Base-by-base conservation (phyloP, 768 basidiomycete genomes). In the Mycena crocata region DNA sequence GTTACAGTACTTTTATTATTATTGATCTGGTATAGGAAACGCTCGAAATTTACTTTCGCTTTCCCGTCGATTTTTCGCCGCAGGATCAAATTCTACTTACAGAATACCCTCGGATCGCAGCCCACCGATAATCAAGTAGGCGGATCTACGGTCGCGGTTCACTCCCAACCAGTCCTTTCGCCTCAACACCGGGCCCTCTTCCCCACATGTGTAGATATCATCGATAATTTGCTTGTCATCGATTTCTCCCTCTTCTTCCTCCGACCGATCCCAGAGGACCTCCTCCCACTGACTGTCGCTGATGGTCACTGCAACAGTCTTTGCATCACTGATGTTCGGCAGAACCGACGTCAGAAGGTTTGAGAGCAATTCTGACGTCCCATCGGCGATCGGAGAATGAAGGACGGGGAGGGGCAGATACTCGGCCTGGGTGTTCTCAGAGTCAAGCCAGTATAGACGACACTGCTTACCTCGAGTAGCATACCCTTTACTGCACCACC, bases 201-300 rank as follows among this genome's bases (percentile, higher is more conserved):
- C 86, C 1, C 89, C 90, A 61, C 80, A 85, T 5, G 85, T 86
- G 72, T 89, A 93, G 12, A 93, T 82, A 61, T 89, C 86, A 24
- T 89, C 86, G 28, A 75, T 71, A 61, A 70, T 74, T 35, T 74
- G 71, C 5, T 58, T 28, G 10, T 75, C 71, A 19, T 69, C 62
- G 54, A 65, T 74, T 45, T 75, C 75, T 21, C 75, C 77, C 57
- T 85, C 85, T 55, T 88, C 88, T 62, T 67, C 59, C 56, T 90
- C 89, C 74, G 92, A 92, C 19, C 89, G 82, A 68, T 91, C 88
- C 87, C 89, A 93, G 30, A 93, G 79, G 2, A 93, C 89, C 69
- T 94, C 93, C 57, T 92, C 90, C 93, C 92, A 94, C 68, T 93
- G 90, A 1, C 86, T 82, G 59, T 93, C 91, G 56, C 89, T 90